A percentile compares a stretch with the other conserved stretches of the same genome.
Conservation (phyloP, 148 eudicot species). For the Rhododendron vialii region DNA sequence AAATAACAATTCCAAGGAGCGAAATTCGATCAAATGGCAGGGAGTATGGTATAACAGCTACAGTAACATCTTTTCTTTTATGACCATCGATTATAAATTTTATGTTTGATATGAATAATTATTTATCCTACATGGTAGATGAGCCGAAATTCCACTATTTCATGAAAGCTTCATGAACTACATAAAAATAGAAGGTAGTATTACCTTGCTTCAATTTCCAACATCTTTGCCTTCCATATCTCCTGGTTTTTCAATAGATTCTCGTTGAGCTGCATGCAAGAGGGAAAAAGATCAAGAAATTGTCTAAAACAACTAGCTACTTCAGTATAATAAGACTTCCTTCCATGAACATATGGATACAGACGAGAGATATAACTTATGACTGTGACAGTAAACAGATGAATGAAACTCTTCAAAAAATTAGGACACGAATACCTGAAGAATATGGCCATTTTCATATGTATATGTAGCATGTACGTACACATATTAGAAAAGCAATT, state of each 20-base stretch:
- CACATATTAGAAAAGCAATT: neutral
- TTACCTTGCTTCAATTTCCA: slow-evolving; percentile 66
- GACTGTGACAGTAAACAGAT: neutral
- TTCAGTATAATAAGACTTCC: neutral
- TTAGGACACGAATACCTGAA: neutral
- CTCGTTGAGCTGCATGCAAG: slow-evolving; percentile 61
- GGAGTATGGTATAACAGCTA: neutral
- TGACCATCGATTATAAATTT: neutral
- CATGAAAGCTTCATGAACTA: neutral
- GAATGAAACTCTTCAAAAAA: neutral
- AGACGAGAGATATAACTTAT: neutral
- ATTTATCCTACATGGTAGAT: neutral
- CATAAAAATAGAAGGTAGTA: neutral
- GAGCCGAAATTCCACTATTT: neutral
- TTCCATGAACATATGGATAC: neutral
- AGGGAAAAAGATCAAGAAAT: neutral
- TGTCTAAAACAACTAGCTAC: slow-evolving; percentile 4
- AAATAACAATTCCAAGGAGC: neutral
- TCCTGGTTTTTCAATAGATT: slow-evolving; percentile 68
- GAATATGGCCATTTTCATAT: neutral
- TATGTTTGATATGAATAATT: neutral
- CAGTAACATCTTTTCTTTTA: neutral
- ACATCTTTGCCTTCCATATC: slow-evolving; percentile 67
- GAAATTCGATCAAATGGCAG: neutral
- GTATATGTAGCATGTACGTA: neutral